A percentile compares a stretch with the other conserved stretches of the same genome.
Conservation (phyloP, 1,139 yeast genomes). For the Hansenula lynferdii region DNA sequence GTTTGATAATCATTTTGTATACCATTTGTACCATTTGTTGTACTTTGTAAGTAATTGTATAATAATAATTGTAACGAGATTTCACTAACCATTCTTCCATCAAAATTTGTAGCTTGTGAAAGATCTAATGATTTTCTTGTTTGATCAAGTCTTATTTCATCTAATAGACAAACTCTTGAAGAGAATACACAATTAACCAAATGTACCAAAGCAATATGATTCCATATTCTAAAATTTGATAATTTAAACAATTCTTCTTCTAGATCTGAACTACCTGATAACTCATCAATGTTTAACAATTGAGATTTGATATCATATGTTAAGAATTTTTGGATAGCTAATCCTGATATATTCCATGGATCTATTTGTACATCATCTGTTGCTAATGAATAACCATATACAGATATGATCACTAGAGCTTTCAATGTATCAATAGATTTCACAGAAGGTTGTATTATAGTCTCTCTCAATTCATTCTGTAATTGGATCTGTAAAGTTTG, state of each 20-base stretch:
- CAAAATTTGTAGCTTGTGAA: slow-evolving; percentile 70
- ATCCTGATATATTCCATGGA: slow-evolving; percentile 22
- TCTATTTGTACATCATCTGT: slow-evolving; percentile 15
- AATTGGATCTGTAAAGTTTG: background rate
- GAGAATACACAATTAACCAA: slow-evolving; percentile 62
- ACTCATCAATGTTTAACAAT: background rate
- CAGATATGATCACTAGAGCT: slow-evolving; percentile 19
- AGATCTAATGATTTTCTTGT: slow-evolving; percentile 59
- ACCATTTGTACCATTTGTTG: background rate
- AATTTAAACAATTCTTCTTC: slow-evolving; percentile 12
- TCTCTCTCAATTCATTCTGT: background rate
- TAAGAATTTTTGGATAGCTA: slow-evolving; percentile 21
- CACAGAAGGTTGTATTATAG: background rate
- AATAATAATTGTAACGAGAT: slow-evolving; percentile 59
- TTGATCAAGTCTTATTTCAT: slow-evolving; percentile 56
- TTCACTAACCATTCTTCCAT: slow-evolving; percentile 81
- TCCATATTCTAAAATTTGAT: slow-evolving; percentile 51
- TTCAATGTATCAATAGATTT: slow-evolving; percentile 14
- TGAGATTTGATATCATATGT: slow-evolving; percentile 17
- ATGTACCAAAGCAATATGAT: slow-evolving; percentile 69
- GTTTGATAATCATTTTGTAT: slow-evolving; percentile 5
- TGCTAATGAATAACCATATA: slow-evolving; percentile 19
- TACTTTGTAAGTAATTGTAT: slow-evolving; percentile 53
- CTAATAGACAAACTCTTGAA: slow-evolving; percentile 73
- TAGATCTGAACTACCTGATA: background rate